Base-by-base conservation (phyloP, 2,329 filamentous ascomycete species). In the Microdochium nivale region DNA sequence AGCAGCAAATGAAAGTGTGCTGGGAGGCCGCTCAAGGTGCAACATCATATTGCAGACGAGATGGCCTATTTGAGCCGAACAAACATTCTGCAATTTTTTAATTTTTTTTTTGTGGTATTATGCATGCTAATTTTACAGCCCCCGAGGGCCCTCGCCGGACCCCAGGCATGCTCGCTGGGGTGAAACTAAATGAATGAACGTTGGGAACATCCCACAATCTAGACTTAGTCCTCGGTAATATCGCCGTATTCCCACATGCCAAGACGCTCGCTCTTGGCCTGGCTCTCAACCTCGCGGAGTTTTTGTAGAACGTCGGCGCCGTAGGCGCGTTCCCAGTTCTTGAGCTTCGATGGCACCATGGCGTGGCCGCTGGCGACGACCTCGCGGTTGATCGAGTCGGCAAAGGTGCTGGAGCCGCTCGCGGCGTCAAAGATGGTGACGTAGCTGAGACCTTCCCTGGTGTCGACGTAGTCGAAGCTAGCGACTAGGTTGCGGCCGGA, bases 191-290 rank as follows among this genome's bases (percentile, higher is more conserved):
- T n/a, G n/a, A n/a, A n/a, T n/a, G n/a, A n/a, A n/a, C n/a, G n/a
- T n/a, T n/a, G n/a, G n/a, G n/a, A n/a, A n/a, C n/a, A n/a, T n/a
- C n/a, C n/a, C n/a, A n/a, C n/a, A 33, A 9, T 33, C 27, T 11
- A 5, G 27, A n/a, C 35, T 67, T 83, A 90, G 64, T 95, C 90
- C 74, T 96, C 91, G 14, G 90, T 95, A 64, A 96, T 78, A 68
- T 97, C 94, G 60, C 94, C 94, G 70, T 97, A 99, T 79, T 99
- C 94, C 91, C 92, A 99, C 80, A 96, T 94, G 44, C 94, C 94
- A 58, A 83, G 77, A 56, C 90, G 82, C 52, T 84, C 83, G 51
- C 80, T 75, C 80, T 95, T 96, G 3, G 92, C 92, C 67, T 86
- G 77, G 33, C 79, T 76, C 75, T 95, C 86, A 49, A 86, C 80